These are phyloP conservation scores for Gentiana straminea DNA, from an alignment of 257 asterid species.

Conservation along the genomic window DNA sequence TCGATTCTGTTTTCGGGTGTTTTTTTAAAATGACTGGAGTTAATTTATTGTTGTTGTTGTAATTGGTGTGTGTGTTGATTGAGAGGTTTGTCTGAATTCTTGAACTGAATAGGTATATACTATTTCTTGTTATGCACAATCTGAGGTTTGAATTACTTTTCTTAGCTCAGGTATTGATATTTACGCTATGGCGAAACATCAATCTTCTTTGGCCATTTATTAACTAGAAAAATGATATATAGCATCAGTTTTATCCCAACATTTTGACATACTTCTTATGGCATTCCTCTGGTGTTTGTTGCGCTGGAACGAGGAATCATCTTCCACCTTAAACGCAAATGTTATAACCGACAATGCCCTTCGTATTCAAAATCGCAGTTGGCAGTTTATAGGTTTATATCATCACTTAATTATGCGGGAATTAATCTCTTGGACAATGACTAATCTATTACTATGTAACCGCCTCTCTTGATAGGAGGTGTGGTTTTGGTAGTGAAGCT, in stretches of 20 bases:
- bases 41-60: background rate
- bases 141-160: slow-evolving; percentile 2
- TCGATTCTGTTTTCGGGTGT: background rate
- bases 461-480: background rate
- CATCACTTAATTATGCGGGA: background rate
- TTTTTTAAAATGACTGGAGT: background rate
- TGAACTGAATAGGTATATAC: background rate
- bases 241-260: background rate
- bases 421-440: background rate
- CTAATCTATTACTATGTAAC: background rate
- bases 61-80: background rate
- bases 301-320: background rate
- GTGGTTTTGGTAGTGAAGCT: background rate
- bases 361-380: background rate
- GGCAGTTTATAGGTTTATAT: background rate
- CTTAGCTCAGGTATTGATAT: background rate
- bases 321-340: background rate
- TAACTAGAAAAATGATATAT: too few relatives aligned
- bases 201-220: background rate
- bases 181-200: background rate
- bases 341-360: background rate
- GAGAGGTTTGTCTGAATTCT: background rate
- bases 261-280: background rate
- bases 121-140: background rate
- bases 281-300: background rate